Conservation (phyloP, 169 alveolate genomes). For the Eimeria necatrix region DNA sequence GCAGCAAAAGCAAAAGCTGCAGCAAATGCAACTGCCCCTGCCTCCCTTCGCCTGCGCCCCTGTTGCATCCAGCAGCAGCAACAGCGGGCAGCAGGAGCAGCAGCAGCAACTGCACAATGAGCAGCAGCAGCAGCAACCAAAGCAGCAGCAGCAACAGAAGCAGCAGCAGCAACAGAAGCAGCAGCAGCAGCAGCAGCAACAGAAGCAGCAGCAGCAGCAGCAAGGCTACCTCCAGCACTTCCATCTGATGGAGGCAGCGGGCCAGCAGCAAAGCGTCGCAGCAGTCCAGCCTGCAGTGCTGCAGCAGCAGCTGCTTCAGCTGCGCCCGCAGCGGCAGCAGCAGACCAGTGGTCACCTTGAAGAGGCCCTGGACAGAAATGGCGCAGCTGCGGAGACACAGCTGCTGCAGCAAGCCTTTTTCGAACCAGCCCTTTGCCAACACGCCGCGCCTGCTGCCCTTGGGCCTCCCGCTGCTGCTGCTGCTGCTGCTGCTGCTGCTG, state of each 20-base stretch:
- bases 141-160: slow-evolving; percentile 20
- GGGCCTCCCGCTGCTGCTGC: slow-evolving; percentile 7
- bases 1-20: slow-evolving; percentile 5
- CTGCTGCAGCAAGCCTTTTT: slow-evolving; percentile 43
- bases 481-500: slow-evolving; percentile 46
- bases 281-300: slow-evolving; percentile 55
- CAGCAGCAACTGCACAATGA: slow-evolving; percentile 22
- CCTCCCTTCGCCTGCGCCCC: neutral
- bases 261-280: slow-evolving; percentile 65
- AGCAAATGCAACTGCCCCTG: neutral
- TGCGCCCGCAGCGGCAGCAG: slow-evolving; percentile 68
- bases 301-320: slow-evolving; percentile 60
- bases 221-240: slow-evolving; percentile 16
- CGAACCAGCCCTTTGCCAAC: slow-evolving; percentile 5
- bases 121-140: neutral
- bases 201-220: slow-evolving; percentile 68
- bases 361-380: slow-evolving; percentile 48
- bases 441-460: neutral
- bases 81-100: neutral
- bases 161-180: neutral
- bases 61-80: neutral
- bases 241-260: slow-evolving; percentile 29
- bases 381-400: slow-evolving; percentile 48
- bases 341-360: neutral
- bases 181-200: slow-evolving; percentile 24